Evolutionary conservation across 2,329 filamentous ascomycete genomes (phyloP), one percentile per base, ranked within the genome.

Genomic region (Aureobasidium sp.): DNA sequence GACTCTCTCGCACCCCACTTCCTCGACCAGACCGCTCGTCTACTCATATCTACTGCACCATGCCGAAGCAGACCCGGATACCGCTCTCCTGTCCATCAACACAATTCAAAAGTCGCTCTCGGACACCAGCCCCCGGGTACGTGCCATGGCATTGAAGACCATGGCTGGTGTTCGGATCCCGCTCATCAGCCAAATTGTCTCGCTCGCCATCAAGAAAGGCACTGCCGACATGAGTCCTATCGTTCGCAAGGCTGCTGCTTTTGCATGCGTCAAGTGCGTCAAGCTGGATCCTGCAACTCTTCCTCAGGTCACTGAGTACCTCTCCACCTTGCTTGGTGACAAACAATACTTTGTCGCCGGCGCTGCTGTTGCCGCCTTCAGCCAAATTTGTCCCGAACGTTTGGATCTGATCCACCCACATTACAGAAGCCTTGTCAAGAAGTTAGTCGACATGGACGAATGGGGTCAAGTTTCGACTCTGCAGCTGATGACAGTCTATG

Each of bases 81-180:
- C 97, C 49, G 92, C 94, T 22, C 83, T 99, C 40, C 83, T 99
- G 48, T 96, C 92, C 63, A 97, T 99, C 82, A 99, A 99, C 76
- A 96, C 94, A 7, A 97, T 99, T 68, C 94, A 99, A 72, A 97
- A 97, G 76, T 96, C 93, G 11, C 84, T 99, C 63, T 96, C 91
- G 27, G 94, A 99, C 75, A 81, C 87, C 62, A 97, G 92, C 73
- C 90, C 94, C 1, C 89, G 96, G 71, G 86, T 97, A 22, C 87
- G 94, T 67, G 91, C 93, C 24, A 87, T 99, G 70, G 94, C 94
- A 0, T 81, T 99, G 65, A 90, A 92, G 66, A 96, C 94, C 66
- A 99, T 99, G 93, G 95, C 92, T 0, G 91, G 91, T 14, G 97
- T 99, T 66, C 84, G 89, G n/a, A 93, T 99, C 0, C 93, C 94